Base-by-base conservation (phyloP, 1,139 yeast genomes). In the Arxiozyma slooffiae region DNA sequence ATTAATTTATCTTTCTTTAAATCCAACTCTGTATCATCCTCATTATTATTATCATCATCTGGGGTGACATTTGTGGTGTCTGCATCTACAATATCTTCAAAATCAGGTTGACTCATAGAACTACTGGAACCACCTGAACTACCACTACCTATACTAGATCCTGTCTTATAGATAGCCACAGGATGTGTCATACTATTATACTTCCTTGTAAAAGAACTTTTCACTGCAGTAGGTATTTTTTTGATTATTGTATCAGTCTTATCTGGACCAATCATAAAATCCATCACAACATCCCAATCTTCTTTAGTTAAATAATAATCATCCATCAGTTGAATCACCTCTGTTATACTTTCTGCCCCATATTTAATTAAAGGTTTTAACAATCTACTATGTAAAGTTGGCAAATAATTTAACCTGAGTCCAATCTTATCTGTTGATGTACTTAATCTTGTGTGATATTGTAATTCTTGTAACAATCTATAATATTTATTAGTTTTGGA, bases 211-310 rank as follows among this genome's bases (percentile, higher is more conserved):
- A 92, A 89, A 11, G 88, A 83, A 6, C 94, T 72, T 64, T 94
- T 94, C 21, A 81, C 82, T 36, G 81, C 76, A 1, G 96, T 77
- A 14, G 92, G 80, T 5, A 94, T 75, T 57, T 78, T 76, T 66
- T 86, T 86, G 47, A 79, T 60, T 11, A 72, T 57, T 1, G 67
- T 63, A 2, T 75, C 77, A 38, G 80, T 77, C 36, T 72, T 69
- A 21, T 71, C 73, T 2, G 71, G 70, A 0, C 95, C 95, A 17
- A 89, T 82, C 22, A 88, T 83, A 56, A 89, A 78, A 55, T 89
- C 97, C 75, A 87, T 72, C 20, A 94, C 71, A 34, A 77, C 77
- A 61, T 90, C 97, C 89, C 95, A 92, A 67, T 92, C 97, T 53
- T 90, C 96, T 61, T 80, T 84, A 11, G 95, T 85, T 44, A 94